Evolutionary conservation across 495 filamentous ascomycete species (phyloP).

Genomic region (Penicillium samsonianum): DNA sequence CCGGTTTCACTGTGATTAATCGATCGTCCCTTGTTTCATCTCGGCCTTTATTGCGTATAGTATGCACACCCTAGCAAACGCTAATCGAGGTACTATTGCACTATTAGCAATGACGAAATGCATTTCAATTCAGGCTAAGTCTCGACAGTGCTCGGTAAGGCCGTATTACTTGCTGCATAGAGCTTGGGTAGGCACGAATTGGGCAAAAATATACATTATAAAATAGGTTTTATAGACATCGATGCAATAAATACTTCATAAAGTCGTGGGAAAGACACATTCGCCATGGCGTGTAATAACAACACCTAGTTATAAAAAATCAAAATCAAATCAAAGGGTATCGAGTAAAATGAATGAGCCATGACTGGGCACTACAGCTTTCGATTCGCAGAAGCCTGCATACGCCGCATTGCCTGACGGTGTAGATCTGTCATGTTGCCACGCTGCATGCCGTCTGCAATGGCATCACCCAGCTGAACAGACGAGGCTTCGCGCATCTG

Average conservation of each 20-base stretch:
- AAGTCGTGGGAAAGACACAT: conserved; percentile 4
- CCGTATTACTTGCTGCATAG: not conserved
- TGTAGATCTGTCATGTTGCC: conserved; percentile 77
- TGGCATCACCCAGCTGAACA: conserved; percentile 48
- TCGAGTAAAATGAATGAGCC: conserved; percentile 17
- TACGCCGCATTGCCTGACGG: conserved; percentile 74
- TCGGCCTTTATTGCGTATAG: conserved; percentile 9
- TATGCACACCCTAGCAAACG: conserved; percentile 13
- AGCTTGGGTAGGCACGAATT: conserved; percentile 12
- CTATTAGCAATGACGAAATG: not conserved
- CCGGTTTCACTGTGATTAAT: conserved; percentile 26
- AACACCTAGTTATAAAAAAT: conserved; percentile 4
- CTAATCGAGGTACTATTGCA: conserved; percentile 5
- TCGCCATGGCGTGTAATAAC: not conserved
- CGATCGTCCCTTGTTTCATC: conserved; percentile 30
- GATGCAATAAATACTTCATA: conserved; percentile 8
- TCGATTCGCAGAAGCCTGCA: conserved; percentile 74
- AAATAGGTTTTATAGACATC: conserved; percentile 8
- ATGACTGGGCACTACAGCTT: conserved; percentile 18
- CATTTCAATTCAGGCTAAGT: conserved; percentile 6
- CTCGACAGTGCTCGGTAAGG: not conserved
- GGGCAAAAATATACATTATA: conserved; percentile 17
- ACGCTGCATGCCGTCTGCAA: conserved; percentile 75
- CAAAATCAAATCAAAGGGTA: conserved; percentile 18
- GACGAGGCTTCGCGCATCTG: conserved; percentile 35